Base-by-base conservation (phyloP, 2,329 filamentous ascomycete genomes). In the Xylogone sp. region DNA sequence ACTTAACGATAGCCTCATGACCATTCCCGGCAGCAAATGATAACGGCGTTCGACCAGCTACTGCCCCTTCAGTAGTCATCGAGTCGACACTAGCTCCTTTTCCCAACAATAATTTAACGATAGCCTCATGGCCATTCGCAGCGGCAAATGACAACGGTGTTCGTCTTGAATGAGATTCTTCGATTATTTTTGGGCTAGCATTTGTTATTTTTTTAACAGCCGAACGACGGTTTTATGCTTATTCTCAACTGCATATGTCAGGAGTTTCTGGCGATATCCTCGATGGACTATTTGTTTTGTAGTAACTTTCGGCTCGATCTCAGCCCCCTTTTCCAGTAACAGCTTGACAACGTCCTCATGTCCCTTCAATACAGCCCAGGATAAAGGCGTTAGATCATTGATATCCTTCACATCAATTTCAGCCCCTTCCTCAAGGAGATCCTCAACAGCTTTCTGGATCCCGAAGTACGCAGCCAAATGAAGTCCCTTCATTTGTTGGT, bases 271-370 rank as follows among this genome's bases (percentile, higher is more conserved):
- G n/a, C n/a, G n/a, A n/a, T n/a, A n/a, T n/a, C n/a, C n/a, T n/a
- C n/a, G n/a, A n/a, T n/a, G n/a, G n/a, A n/a, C n/a, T n/a, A n/a
- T n/a, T n/a, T n/a, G n/a, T n/a, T n/a, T n/a, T n/a, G n/a, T n/a
- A n/a, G n/a, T n/a, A n/a, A n/a, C n/a, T 13, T 43, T 9, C 21
- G 24, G 24, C 24, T 44, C 19, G 34, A 49, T n/a, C 6, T 51
- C 43, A 3, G 43, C 49, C 5, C 24, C 43, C 9, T 44, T 21
- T 6, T 48, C 48, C 13, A 50, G 12, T 18, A 53, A 21, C 24
- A 55, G 43, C 39, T 53, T 42, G 8, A 55, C 53, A 5, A 52
- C 22, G 4, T 16, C 22, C 31, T 22, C 43, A 16, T 54, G 21
- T 20, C 52, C 49, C 1, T 39, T 16, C 10, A 1, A 1, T 19